phyloP scores from a whole-genome alignment of 108 stramenopile species.

The Fragilariopsis cylindrus region DNA sequence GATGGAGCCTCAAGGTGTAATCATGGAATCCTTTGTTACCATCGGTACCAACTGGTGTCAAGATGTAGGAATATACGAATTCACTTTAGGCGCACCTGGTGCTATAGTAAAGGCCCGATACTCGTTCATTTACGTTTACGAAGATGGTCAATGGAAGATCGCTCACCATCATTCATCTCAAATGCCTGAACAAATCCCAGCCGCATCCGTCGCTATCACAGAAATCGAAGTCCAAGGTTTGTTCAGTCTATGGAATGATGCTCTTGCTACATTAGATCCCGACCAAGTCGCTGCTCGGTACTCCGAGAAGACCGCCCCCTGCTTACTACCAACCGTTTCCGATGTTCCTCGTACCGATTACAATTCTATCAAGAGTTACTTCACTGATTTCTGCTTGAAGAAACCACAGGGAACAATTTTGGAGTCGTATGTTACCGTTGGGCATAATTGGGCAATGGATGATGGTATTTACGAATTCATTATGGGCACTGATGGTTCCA shows the following conservation, averaged over 20 bases:
- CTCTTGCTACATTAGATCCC: conserved; percentile 51
- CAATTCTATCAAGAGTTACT: conserved; percentile 53
- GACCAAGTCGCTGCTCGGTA: conserved; percentile 47
- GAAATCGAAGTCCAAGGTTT: conserved; percentile 43
- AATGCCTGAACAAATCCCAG: conserved; percentile 58
- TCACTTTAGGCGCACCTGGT: conserved; percentile 30
- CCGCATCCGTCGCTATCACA: conserved; percentile 30
- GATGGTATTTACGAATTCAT: conserved; percentile 64
- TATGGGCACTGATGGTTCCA: conserved; percentile 42
- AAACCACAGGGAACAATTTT: conserved; percentile 60
- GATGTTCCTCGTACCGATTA: conserved; percentile 58
- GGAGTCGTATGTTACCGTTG: conserved; percentile 47
- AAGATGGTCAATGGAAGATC: conserved; percentile 76
- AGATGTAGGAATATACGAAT: conserved; percentile 42
- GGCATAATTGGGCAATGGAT: conserved; percentile 59
- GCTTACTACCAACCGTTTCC: conserved; percentile 34
- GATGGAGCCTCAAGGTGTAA: conserved; percentile 44
- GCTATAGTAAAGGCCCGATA: conserved; percentile 51
- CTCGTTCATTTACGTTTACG: conserved; percentile 62
- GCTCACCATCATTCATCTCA: conserved; percentile 66
- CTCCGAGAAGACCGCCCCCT: conserved; percentile 33
- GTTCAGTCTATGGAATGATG: conserved; percentile 60
- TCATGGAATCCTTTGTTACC: conserved; percentile 26
- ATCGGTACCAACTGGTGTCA: conserved; percentile 48
- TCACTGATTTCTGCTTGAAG: conserved; percentile 50